A percentile compares a stretch with the other conserved stretches of the same genome.
phyloP scores from a whole-genome alignment of 441 rosid genomes.

The Arabidopsis lyrata region DNA sequence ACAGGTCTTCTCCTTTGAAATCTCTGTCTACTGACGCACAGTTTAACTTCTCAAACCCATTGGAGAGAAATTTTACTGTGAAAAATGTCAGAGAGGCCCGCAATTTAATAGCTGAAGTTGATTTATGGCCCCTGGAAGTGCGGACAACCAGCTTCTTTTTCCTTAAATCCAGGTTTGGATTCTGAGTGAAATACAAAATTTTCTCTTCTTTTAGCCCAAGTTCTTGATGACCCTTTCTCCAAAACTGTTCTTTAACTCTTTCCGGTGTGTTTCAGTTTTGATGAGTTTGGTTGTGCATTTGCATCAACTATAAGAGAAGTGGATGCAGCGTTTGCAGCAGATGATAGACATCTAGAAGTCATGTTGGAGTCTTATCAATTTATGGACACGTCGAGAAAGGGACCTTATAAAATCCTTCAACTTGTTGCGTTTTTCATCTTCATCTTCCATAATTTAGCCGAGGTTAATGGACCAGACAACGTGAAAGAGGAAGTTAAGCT shows the following conservation, averaged over 20 bases:
- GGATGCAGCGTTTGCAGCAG: slow-evolving; percentile 58
- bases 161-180: slow-evolving; percentile 58
- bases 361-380: slow-evolving; percentile 67
- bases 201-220: slow-evolving; percentile 7
- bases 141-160: slow-evolving; percentile 75
- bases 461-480: slow-evolving; percentile 42
- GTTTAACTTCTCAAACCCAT: slow-evolving; percentile 68
- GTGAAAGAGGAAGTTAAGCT: slow-evolving; percentile 42
- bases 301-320: slow-evolving; percentile 66
- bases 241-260: slow-evolving; percentile 37
- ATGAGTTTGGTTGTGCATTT: slow-evolving; percentile 69
- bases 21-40: slow-evolving; percentile 50
- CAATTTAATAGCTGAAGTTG: no score
- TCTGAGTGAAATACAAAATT: background rate
- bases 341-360: slow-evolving; percentile 57
- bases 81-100: no score
- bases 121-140: slow-evolving; percentile 73
- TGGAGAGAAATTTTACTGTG: no score
- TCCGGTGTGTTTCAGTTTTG: slow-evolving; percentile 59
- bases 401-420: slow-evolving; percentile 78
- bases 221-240: slow-evolving; percentile 1
- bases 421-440: slow-evolving; percentile 72
- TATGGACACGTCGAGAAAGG: slow-evolving; percentile 64
- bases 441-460: slow-evolving; percentile 55
- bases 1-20: slow-evolving; percentile 59